Base-by-base conservation (phyloP, 768 basidiomycete species). In the Boletus pseudo-olivaceus region DNA sequence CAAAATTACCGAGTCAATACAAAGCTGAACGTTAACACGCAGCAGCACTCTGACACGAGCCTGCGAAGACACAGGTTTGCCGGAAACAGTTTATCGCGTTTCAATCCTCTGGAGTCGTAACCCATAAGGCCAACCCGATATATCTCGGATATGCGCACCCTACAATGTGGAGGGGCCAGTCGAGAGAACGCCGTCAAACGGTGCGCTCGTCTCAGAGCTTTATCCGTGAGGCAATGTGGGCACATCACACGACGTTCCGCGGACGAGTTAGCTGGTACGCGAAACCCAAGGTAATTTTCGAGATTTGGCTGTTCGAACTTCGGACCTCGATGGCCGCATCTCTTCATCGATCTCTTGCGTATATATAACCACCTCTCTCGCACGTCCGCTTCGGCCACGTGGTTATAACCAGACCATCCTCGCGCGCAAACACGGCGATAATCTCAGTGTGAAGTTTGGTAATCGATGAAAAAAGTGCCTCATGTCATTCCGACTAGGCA, bases 391-490 rank as follows among this genome's bases (percentile, higher is more conserved):
- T 42, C 33, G 15, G 19, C 48, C 35, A 38, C 26, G 51, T 51
- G 51, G 27, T 37, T 19, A 33, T 38, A 20, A 33, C 38, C 53
- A 51, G 43, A 27, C 29, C 10, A 49, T 38, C 37, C 30, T 41
- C 35, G 45, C 23, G 33, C n/a, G 38, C 35, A n/a, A 45, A 54
- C 45, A n/a, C 11, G 39, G 38, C 19, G 46, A 45, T 53, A 39
- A 48, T 40, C 59, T 45, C n/a, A n/a, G 27, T 42, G 45, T 33
- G 32, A 50, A 43, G 17, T 39, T 26, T 1, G 38, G 15, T 38
- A 35, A 55, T 54, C 43, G 42, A 61, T 57, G 47, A 39, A 56
- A 40, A 34, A 20, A 17, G 11, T 34, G 34, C 34, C 34, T 40
- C 47, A 10, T 39, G 44, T 27, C 9, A 27, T 48, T 29, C 37